phyloP scores from a whole-genome alignment of 2,329 filamentous ascomycete species.

The Fusarium goolgardi region DNA sequence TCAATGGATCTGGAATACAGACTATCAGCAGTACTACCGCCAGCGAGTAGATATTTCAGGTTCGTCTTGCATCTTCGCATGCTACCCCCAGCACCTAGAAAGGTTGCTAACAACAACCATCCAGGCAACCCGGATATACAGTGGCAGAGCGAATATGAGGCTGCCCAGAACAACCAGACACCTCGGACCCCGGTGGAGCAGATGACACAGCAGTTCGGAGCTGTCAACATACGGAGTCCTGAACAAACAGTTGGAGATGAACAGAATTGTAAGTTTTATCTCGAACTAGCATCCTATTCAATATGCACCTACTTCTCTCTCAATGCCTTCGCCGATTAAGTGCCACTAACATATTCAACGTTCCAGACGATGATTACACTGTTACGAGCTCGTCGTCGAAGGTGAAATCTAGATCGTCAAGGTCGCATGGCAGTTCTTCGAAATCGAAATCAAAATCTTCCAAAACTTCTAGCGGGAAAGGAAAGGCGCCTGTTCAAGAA shows the following conservation, averaged over 20 bases:
- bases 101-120: slow-evolving; percentile 15
- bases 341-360: slow-evolving; percentile 20
- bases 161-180: slow-evolving; percentile 30
- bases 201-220: slow-evolving; percentile 40
- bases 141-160: slow-evolving; percentile 41
- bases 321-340: neutral
- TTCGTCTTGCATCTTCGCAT: slow-evolving; percentile 28
- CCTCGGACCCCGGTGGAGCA: slow-evolving; percentile 46
- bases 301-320: neutral
- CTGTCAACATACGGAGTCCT: slow-evolving; percentile 36
- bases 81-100: neutral
- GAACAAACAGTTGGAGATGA: slow-evolving; percentile 32
- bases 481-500: slow-evolving; percentile 35
- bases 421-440: slow-evolving; percentile 30
- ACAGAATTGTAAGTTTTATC: slow-evolving; percentile 38
- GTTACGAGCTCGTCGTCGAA: slow-evolving; percentile 30
- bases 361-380: slow-evolving; percentile 39
- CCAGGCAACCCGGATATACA: slow-evolving; percentile 45
- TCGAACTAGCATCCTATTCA: neutral
- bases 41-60: slow-evolving; percentile 47
- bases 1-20: slow-evolving; percentile 47
- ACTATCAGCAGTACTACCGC: slow-evolving; percentile 47
- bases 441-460: slow-evolving; percentile 38
- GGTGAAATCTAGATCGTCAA: slow-evolving; percentile 28
- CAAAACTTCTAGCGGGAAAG: slow-evolving; percentile 40